phyloP scores from a whole-genome alignment of 179 eudicot species.

The Silene vulgaris region DNA sequence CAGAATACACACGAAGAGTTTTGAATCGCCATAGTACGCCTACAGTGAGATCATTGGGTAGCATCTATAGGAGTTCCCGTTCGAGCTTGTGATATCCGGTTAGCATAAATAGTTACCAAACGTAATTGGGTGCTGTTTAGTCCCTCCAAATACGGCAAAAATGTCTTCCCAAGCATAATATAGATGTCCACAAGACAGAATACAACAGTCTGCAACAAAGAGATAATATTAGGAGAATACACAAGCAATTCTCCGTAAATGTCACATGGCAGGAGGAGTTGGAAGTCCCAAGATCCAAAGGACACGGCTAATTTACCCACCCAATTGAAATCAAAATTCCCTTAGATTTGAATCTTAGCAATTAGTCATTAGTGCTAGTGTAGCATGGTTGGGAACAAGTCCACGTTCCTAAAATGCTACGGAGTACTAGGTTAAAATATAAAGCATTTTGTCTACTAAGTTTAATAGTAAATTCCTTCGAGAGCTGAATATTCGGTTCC shows the following conservation, averaged over 20 bases:
- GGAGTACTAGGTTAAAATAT: no score
- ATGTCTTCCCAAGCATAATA: conserved; percentile 86
- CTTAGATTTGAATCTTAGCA: no score
- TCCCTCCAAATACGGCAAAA: conserved; percentile 86
- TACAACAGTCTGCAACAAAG: conserved; percentile 77
- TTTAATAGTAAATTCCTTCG: neutral
- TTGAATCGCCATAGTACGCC: conserved; percentile 17
- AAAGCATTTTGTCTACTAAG: neutral
- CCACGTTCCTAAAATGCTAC: no score
- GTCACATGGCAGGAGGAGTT: neutral
- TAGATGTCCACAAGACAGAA: conserved; percentile 97
- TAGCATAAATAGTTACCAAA: conserved; percentile 90
- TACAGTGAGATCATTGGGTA: conserved; percentile 25
- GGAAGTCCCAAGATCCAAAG: neutral
- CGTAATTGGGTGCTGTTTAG: conserved; percentile 88
- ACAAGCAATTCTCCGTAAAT: neutral
- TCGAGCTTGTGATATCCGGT: conserved; percentile 92
- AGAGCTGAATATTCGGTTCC: neutral
- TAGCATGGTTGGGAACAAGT: no score
- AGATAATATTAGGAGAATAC: neutral
- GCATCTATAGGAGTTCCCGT: conserved; percentile 67
- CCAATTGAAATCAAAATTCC: neutral
- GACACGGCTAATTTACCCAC: neutral
- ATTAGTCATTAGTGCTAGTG: no score
- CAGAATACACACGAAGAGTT: conserved; percentile 38